Percentiles rank a stretch among this genome's conserved stretches.
Evolutionary conservation across 2,329 filamentous ascomycete species (phyloP).

Genomic region (Seiridium cupressi): DNA sequence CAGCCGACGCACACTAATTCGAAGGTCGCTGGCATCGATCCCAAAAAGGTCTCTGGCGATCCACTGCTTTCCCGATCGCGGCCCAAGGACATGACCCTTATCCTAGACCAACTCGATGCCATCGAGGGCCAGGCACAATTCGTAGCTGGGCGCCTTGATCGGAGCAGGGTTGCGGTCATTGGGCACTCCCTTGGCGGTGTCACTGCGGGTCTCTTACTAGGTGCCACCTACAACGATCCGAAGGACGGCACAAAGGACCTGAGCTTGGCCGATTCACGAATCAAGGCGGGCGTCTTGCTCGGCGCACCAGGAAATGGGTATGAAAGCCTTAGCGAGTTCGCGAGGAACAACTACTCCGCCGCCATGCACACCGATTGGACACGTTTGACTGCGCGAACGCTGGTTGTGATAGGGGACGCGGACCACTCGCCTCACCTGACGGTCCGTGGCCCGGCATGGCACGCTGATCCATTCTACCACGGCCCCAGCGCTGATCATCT

Average conservation of each 20-base stretch:
- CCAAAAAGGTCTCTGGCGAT: slow-evolving; percentile 11
- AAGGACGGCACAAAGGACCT: slow-evolving; percentile 7
- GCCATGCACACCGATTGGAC: slow-evolving; percentile 31
- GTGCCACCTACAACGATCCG: slow-evolving; percentile 31
- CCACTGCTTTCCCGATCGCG: slow-evolving; percentile 30
- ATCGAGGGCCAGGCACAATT: slow-evolving; percentile 31
- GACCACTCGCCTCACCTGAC: slow-evolving; percentile 32
- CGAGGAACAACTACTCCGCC: slow-evolving; percentile 22
- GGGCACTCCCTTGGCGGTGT: slow-evolving; percentile 37
- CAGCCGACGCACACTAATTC: slow-evolving; percentile 41
- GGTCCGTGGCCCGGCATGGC: slow-evolving; percentile 34
- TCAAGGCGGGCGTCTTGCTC: slow-evolving; percentile 36
- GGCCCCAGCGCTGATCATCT: slow-evolving; percentile 32
- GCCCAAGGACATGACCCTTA: slow-evolving; percentile 31
- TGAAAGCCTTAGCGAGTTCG: slow-evolving; percentile 24
- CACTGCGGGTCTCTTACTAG: slow-evolving; percentile 33
- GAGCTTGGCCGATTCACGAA: slow-evolving; percentile 25
- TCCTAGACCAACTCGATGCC: slow-evolving; percentile 34
- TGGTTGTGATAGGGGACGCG: slow-evolving; percentile 37
- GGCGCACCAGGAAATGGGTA: slow-evolving; percentile 29
- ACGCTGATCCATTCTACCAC: slow-evolving; percentile 32
- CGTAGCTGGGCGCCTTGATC: slow-evolving; percentile 33
- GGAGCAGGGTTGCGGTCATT: slow-evolving; percentile 28
- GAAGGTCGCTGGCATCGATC: slow-evolving; percentile 22
- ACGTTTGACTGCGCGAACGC: slow-evolving; percentile 31